Conservation (phyloP, 108 stramenopile species). For the Nitzschia putrida region DNA sequence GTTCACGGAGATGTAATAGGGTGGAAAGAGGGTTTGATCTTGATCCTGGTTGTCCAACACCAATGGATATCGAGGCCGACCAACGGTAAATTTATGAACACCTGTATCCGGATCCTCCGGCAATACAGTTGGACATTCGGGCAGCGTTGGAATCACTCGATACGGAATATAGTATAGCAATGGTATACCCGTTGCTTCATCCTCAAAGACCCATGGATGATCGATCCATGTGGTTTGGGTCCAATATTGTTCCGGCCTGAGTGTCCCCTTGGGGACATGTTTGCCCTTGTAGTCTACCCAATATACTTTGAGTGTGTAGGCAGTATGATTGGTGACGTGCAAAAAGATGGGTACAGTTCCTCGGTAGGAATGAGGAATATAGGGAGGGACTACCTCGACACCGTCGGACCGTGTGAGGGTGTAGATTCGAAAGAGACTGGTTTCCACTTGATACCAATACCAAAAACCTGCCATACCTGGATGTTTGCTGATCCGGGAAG, state of each 20-base stretch:
- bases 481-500: constrained; percentile 28
- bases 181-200: constrained; percentile 20
- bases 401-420: constrained; percentile 37
- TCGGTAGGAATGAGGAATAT: constrained; percentile 70
- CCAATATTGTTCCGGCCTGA: constrained; percentile 31
- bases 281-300: constrained; percentile 76
- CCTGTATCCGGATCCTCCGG: constrained; percentile 27
- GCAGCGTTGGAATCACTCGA: constrained; percentile 56
- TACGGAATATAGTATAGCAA: constrained; percentile 72
- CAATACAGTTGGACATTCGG: constrained; percentile 37
- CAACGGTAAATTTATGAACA: constrained; percentile 43
- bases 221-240: constrained; percentile 55
- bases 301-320: constrained; percentile 48
- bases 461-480: constrained; percentile 63
- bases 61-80: no score
- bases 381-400: constrained; percentile 48
- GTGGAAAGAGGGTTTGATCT: background rate
- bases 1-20: constrained; percentile 26
- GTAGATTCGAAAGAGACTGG: constrained; percentile 72
- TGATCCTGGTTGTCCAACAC: constrained; percentile 36
- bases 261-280: constrained; percentile 55
- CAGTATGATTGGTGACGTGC: constrained; percentile 57
- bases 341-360: constrained; percentile 55
- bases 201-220: constrained; percentile 79
- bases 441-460: constrained; percentile 62